These are phyloP conservation scores for Alectoria sarmentosa DNA, from an alignment of 495 filamentous ascomycete species.

Conservation along the genomic window DNA sequence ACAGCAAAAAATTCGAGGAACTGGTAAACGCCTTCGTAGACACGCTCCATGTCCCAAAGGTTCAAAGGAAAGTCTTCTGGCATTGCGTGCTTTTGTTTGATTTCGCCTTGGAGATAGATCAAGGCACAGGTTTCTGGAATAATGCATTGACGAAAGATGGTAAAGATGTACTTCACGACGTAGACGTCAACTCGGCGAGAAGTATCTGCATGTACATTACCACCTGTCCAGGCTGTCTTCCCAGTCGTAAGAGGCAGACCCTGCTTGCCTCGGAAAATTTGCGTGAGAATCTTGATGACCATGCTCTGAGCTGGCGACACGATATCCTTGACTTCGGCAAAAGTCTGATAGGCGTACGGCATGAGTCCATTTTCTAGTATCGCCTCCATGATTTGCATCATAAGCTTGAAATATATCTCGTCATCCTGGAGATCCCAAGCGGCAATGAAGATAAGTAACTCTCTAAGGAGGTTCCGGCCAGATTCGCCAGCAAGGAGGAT, in stretches of 20 bases:
- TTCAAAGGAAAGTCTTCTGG: conserved; percentile 87
- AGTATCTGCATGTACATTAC: conserved; percentile 34
- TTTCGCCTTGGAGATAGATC: conserved; percentile 88
- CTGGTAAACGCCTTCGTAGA: conserved; percentile 81
- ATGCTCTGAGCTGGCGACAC: conserved; percentile 92
- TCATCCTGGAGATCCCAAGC: conserved; percentile 92
- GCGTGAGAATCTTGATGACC: conserved; percentile 78
- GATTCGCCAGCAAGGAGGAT: conserved; percentile 80
- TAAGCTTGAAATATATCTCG: conserved; percentile 89
- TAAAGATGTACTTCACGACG: conserved; percentile 83
- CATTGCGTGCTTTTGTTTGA: conserved; percentile 55
- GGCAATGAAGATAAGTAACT: conserved; percentile 90
- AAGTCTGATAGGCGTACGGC: conserved; percentile 82
- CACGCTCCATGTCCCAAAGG: conserved; percentile 93
- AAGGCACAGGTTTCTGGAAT: conserved; percentile 89
- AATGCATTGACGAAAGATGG: conserved; percentile 82
- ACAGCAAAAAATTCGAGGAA: conserved; percentile 94
- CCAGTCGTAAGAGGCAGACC: conserved; percentile 45
- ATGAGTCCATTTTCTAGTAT: conserved; percentile 82
- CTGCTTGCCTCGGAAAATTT: conserved; percentile 73
- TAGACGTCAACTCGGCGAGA: conserved; percentile 51
- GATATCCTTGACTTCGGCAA: conserved; percentile 88
- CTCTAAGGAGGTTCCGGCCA: conserved; percentile 77
- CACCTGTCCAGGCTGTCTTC: conserved; percentile 39
- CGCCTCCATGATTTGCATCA: conserved; percentile 89